Evolutionary conservation across 1,139 yeast genomes (phyloP), one percentile per base, ranked within the genome.

Genomic region (Blastobotrys petasosporus): DNA sequence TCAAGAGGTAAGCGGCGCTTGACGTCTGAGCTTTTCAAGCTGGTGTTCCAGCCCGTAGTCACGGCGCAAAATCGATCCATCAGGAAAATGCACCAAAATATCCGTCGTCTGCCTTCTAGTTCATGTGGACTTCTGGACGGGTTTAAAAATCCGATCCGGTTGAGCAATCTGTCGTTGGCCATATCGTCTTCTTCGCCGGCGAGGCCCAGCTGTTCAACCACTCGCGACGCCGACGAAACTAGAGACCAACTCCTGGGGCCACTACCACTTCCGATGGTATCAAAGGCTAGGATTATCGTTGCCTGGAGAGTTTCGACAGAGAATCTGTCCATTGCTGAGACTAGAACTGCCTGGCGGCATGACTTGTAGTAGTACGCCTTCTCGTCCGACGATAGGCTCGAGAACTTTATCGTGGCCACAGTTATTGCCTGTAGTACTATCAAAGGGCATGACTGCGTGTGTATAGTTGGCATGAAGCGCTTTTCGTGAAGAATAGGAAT

Each of bases 221-320:
- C 47, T 32, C 57, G 39, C 7, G 58, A 49, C 42, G 51, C 48
- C 10, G 51, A 45, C 15, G 46, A 47, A 0, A 55, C 56, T 8
- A 55, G 41, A 7, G 52, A 45, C 58, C 59, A 55, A 30, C 51
- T 49, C 17, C 52, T 40, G 2, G 58, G 56, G 1, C 60, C 60
- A 32, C 49, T 47, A 12, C 60, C 60, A 17, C 51, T 46, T 3
- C 57, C 57, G 9, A 57, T 50, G 6, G 58, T 46, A 23, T 57
- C 60, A 43, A 56, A 57, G 6, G 60, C 58, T 9, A 57, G 40
- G 13, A 57, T 55, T n/a, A 56, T 52, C 4, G 49, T 31, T 1
- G 60, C 59, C 38, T 56, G 58, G 16, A 57, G 49, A 15, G 51
- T 54, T 36, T 56, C 58, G 10, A 56, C 56, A 13, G 55, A 52